Percentiles rank a stretch among this genome's conserved stretches.
These are phyloP conservation scores for Saussurea involucrata DNA, from an alignment of 129 eudicot genomes.

Conservation along the genomic window DNA sequence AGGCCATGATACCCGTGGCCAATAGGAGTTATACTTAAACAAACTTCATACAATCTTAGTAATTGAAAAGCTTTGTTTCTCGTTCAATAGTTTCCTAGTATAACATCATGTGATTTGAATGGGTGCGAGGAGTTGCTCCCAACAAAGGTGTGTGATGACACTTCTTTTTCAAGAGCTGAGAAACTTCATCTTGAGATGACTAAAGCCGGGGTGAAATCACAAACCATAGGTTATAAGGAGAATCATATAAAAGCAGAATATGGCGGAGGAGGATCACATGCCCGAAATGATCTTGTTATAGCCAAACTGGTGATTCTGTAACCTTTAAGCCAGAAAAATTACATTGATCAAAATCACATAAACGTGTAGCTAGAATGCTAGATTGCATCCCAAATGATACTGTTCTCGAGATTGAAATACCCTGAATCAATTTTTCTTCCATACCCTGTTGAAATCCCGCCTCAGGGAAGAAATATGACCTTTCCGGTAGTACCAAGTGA, in stretches of 20 bases:
- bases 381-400: background rate
- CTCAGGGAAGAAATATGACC: constrained; percentile 3
- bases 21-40: background rate
- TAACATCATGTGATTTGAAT: no score
- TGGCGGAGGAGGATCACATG: constrained; percentile 2
- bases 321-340: constrained; percentile 13
- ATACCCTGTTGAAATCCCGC: background rate
- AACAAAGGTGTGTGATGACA: no score
- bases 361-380: constrained; percentile 10
- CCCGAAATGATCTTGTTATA: constrained; percentile 6
- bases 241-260: background rate
- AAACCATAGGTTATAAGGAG: background rate
- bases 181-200: no score
- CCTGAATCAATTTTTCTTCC: background rate
- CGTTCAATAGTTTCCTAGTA: no score
- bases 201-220: background rate
- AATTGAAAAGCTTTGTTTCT: no score
- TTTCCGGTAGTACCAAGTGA: background rate
- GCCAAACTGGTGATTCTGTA: constrained; percentile 5
- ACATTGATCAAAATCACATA: background rate
- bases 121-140: no score
- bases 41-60: no score
- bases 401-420: constrained; percentile 6
- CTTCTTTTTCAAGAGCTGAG: no score
- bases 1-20: background rate